Conservation (phyloP, 129 eudicot genomes). For the Mikania micrantha region DNA sequence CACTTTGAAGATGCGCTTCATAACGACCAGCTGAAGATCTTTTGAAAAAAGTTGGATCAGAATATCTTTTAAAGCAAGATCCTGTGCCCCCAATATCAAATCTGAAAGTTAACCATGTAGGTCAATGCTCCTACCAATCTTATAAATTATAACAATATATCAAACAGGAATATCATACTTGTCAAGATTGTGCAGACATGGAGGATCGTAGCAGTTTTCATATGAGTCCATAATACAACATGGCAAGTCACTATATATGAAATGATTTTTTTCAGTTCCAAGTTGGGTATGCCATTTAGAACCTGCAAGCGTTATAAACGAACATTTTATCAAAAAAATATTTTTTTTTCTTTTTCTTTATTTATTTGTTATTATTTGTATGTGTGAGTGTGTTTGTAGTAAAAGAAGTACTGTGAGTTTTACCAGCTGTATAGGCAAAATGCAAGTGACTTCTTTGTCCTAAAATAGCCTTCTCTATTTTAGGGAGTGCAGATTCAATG, state of each 20-base stretch:
- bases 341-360: too few species aligned
- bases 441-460: too few species aligned
- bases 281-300: conserved; percentile 72
- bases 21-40: conserved; percentile 57
- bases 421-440: too few species aligned
- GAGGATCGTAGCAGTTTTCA: conserved; percentile 75
- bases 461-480: too few species aligned
- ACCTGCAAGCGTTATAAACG: conserved; percentile 41
- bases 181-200: conserved; percentile 84
- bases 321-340: not conserved
- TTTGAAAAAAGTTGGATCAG: conserved; percentile 89
- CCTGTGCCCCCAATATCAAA: conserved; percentile 92
- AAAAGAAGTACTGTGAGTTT: not conserved
- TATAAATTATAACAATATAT: not conserved
- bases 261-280: conserved; percentile 66
- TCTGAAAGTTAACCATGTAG: conserved; percentile 40
- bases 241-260: conserved; percentile 81
- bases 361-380: too few species aligned
- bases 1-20: conserved; percentile 39
- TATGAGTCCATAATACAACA: conserved; percentile 77
- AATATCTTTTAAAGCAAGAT: conserved; percentile 89
- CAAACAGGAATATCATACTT: conserved; percentile 37
- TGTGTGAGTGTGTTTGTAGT: too few species aligned
- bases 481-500: conserved; percentile 52
- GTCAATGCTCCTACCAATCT: conserved; percentile 1